Evolutionary conservation across 2,329 filamentous ascomycete genomes (phyloP), one percentile per base, ranked within the genome.

Genomic region (Apiospora koreana): DNA sequence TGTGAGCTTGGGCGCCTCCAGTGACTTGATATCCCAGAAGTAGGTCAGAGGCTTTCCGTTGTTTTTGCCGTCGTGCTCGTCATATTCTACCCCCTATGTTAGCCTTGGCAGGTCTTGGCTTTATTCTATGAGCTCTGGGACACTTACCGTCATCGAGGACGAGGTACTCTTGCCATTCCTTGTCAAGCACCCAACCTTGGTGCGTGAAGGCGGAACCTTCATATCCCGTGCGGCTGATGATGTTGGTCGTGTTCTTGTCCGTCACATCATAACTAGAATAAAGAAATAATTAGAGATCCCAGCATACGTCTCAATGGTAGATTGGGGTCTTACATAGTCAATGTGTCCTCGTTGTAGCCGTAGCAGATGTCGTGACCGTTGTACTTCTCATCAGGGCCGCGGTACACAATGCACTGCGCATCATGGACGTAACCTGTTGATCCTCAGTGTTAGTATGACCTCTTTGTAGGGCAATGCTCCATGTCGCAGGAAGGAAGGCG

Each of bases 121-220:
- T 43, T 16, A 18, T 43, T 5, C n/a, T n/a, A n/a, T n/a, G 12
- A 3, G 5, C 10, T 12, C 41, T 16, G 41, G 41, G 41, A 12
- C 41, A 43, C 41, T 18, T 43, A 43, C 41, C 41, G 72, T 88
- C 86, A 72, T 88, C 86, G 6, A 87, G 75, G 18, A 87, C 79
- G 4, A 88, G 81, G 74, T 81, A 86, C 62, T 82, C 83, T 50
- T 83, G 79, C 68, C 77, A 83, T 43, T 81, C 76, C 1, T 78
- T 76, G 75, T 87, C 84, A 31, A 87, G 80, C 3, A 89, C 80
- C 80, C 84, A 86, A 8, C 88, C 88, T 73, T 90, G 88, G 75
- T 90, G 88, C 1, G 86, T 88, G 79, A 89, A 90, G 3, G 84
- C 79, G 9, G 86, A 86, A 54, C 87, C 87, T 28, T 85, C 83